Evolutionary conservation across 108 stramenopile species (phyloP).

Genomic region (Cyclostephanos invisitatus): DNA sequence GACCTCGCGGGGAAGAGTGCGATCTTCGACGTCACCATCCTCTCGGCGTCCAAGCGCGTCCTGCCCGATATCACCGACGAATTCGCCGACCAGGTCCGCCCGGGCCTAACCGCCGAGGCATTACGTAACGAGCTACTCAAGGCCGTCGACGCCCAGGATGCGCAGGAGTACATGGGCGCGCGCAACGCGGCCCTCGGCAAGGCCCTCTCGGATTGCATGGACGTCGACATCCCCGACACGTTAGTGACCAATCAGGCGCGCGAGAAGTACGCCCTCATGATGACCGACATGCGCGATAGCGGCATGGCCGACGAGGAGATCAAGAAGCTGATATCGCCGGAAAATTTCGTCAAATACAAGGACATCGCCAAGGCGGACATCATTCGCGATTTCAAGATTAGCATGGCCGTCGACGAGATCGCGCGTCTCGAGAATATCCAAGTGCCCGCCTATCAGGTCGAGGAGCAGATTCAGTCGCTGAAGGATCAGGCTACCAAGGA

Average conservation of each 20-base stretch:
- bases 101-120: conserved; percentile 77
- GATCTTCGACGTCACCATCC: conserved; percentile 88
- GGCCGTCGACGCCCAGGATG: conserved; percentile 88
- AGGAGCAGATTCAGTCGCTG: conserved; percentile 78
- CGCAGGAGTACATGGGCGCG: conserved; percentile 78
- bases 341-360: conserved; percentile 95
- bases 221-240: conserved; percentile 90
- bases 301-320: conserved; percentile 91
- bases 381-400: conserved; percentile 77
- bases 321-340: conserved; percentile 87
- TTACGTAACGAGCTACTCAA: conserved; percentile 81
- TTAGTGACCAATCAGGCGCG: conserved; percentile 88
- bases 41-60: conserved; percentile 70
- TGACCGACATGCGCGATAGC: conserved; percentile 90
- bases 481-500: conserved; percentile 72
- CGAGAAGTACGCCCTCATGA: conserved; percentile 96
- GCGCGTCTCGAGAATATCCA: conserved; percentile 77
- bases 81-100: conserved; percentile 82
- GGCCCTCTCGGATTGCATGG: conserved; percentile 70
- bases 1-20: conserved; percentile 86
- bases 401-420: conserved; percentile 88
- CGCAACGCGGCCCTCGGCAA: conserved; percentile 81
- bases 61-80: conserved; percentile 90
- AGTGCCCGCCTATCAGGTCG: conserved; percentile 80
- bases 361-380: conserved; percentile 82